Evolutionary conservation across 2,329 filamentous ascomycete species (phyloP).

Genomic region (Ilyonectria sp.): DNA sequence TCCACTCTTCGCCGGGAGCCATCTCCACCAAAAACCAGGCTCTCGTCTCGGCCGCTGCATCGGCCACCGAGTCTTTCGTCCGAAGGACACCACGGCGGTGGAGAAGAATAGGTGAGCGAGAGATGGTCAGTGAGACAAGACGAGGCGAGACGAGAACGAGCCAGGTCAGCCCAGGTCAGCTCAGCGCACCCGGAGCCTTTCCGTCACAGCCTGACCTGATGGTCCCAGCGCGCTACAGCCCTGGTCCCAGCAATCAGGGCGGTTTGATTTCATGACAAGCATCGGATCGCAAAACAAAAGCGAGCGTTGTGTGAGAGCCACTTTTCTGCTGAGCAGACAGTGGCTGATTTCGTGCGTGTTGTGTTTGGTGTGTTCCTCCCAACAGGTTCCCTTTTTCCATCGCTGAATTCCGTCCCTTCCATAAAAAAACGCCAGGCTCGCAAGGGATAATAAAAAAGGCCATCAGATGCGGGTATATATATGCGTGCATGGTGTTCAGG

Average conservation of each 20-base stretch:
- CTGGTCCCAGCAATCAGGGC: conserved; percentile 9
- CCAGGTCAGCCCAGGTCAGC: background rate
- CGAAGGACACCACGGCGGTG: conserved; percentile 8
- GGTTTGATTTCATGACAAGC: conserved; percentile 5
- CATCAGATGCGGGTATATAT: conserved; percentile 41
- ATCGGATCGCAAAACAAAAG: conserved; percentile 2
- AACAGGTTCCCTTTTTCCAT: background rate
- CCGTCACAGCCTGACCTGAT: conserved; percentile 6
- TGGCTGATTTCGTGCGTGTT: background rate
- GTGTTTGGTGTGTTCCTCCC: background rate
- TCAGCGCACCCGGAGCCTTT: background rate
- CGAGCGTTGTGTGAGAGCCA: background rate
- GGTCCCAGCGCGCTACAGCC: conserved; percentile 6
- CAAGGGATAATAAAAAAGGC: conserved; percentile 13
- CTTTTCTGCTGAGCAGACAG: background rate
- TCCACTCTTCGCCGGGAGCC: conserved; percentile 9
- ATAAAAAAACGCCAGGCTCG: conserved; percentile 38
- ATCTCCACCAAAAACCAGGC: background rate
- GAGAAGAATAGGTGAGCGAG: background rate
- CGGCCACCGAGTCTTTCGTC: conserved; percentile 28
- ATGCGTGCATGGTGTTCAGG: conserved; percentile 16
- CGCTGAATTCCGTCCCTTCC: conserved; percentile 1
- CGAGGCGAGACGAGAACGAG: background rate
- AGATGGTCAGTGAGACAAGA: background rate
- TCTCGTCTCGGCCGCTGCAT: conserved; percentile 22